Evolutionary conservation across 2,329 filamentous ascomycete genomes (phyloP).

Genomic region (Hypoxylon sp.): DNA sequence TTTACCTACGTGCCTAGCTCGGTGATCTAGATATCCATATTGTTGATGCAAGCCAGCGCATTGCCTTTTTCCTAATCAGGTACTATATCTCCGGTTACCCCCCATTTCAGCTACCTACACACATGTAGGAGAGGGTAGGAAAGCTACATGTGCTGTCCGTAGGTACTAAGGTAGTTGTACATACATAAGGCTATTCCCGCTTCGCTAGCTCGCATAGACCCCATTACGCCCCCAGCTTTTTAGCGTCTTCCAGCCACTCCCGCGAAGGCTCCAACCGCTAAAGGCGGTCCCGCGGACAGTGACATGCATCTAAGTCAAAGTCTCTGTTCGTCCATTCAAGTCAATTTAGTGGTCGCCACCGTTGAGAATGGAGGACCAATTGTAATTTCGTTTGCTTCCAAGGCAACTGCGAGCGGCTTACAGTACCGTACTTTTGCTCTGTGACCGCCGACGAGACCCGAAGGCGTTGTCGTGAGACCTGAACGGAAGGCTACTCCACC

Average conservation of each 20-base stretch:
- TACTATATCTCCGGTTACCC: slow-evolving; percentile 34
- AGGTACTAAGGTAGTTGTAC: not conserved
- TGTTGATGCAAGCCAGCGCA: slow-evolving; percentile 32
- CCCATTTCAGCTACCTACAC: slow-evolving; percentile 13
- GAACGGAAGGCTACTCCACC: slow-evolving; percentile 20
- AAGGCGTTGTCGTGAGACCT: slow-evolving; percentile 30
- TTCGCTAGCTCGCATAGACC: slow-evolving; percentile 26
- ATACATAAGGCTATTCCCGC: slow-evolving; percentile 34
- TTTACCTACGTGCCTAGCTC: not conserved
- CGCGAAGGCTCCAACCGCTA: slow-evolving; percentile 42
- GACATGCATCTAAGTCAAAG: slow-evolving; percentile 31
- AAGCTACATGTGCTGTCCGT: not conserved
- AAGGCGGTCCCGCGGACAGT: slow-evolving; percentile 35
- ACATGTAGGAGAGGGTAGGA: not conserved
- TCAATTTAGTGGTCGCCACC: not conserved
- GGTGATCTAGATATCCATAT: slow-evolving; percentile 22
- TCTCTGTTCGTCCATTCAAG: slow-evolving; percentile 14
- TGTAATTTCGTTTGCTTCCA: slow-evolving; percentile 11
- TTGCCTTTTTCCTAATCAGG: slow-evolving; percentile 32
- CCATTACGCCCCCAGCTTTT: slow-evolving; percentile 26
- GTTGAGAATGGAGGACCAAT: slow-evolving; percentile 14
- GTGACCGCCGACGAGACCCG: slow-evolving; percentile 18
- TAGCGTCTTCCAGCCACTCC: slow-evolving; percentile 34
- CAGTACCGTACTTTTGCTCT: slow-evolving; percentile 3
- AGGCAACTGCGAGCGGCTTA: slow-evolving; percentile 20